These are phyloP conservation scores for Geosmithia morbida DNA, from an alignment of 2,329 filamentous ascomycete species.

Conservation along the genomic window DNA sequence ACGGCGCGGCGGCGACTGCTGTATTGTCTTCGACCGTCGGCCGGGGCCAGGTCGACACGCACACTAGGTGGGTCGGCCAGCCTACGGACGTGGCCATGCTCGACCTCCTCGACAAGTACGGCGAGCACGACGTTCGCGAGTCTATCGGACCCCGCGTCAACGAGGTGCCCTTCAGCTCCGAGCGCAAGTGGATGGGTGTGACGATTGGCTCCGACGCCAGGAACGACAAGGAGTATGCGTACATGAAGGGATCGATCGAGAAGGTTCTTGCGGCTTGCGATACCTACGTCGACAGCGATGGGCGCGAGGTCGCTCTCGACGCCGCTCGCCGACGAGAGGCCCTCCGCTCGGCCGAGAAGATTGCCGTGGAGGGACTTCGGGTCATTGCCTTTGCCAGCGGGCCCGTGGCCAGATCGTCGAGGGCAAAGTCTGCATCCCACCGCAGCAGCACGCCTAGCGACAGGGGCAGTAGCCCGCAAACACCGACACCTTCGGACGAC, in stretches of 20 bases:
- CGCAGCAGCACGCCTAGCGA: slow-evolving; percentile 40
- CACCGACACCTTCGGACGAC: slow-evolving; percentile 38
- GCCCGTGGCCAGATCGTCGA: slow-evolving; percentile 31
- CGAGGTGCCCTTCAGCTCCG: slow-evolving; percentile 92
- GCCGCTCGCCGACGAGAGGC: slow-evolving; percentile 60
- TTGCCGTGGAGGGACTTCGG: slow-evolving; percentile 80
- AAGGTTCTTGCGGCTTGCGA: slow-evolving; percentile 76
- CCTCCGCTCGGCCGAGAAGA: slow-evolving; percentile 62
- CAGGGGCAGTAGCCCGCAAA: slow-evolving; percentile 19
- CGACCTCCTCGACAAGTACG: slow-evolving; percentile 80
- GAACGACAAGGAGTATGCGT: slow-evolving; percentile 64
- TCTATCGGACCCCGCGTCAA: slow-evolving; percentile 67
- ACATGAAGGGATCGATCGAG: slow-evolving; percentile 92
- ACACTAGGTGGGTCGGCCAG: slow-evolving; percentile 90
- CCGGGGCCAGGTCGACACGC: slow-evolving; percentile 39
- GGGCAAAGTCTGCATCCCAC: slow-evolving; percentile 24
- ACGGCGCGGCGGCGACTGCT: slow-evolving; percentile 52
- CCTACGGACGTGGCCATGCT: slow-evolving; percentile 96
- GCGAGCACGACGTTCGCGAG: slow-evolving; percentile 81
- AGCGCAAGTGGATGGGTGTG: slow-evolving; percentile 98
- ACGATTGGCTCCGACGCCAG: slow-evolving; percentile 52
- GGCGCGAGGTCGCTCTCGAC: slow-evolving; percentile 75
- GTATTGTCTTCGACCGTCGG: slow-evolving; percentile 75
- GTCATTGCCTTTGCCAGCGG: slow-evolving; percentile 93
- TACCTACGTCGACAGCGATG: slow-evolving; percentile 76